These are phyloP conservation scores for Vigna nakashimae DNA, from an alignment of 306 rosid species.

Conservation along the genomic window DNA sequence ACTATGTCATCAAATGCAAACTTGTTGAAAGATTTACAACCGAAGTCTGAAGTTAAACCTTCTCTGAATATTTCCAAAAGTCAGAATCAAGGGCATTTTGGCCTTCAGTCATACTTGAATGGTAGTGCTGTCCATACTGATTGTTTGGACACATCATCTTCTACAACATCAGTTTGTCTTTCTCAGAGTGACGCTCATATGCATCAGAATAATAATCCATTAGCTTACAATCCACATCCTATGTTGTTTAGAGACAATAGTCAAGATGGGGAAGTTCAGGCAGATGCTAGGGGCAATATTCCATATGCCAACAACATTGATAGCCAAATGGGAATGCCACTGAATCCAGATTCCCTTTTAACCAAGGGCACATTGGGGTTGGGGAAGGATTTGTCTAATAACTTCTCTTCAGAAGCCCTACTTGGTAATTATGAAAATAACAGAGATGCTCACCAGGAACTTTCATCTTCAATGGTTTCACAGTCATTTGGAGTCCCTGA, in stretches of 20 bases:
- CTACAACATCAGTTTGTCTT: slow-evolving; percentile 86
- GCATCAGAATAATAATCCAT: slow-evolving; percentile 66
- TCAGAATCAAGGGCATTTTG: slow-evolving; percentile 71
- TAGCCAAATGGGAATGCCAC: slow-evolving; percentile 61
- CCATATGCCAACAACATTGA: slow-evolving; percentile 66
- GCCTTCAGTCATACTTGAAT: slow-evolving; percentile 62
- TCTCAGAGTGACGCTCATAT: slow-evolving; percentile 75
- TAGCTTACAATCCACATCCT: slow-evolving; percentile 76
- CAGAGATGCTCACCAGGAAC: slow-evolving; percentile 85
- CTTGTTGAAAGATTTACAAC: slow-evolving; percentile 67
- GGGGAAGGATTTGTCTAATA: slow-evolving; percentile 68
- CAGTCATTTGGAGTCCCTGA: slow-evolving; percentile 93
- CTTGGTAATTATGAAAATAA: slow-evolving; percentile 63
- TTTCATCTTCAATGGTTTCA: slow-evolving; percentile 89
- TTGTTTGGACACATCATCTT: slow-evolving; percentile 96
- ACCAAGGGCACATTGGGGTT: slow-evolving; percentile 65
- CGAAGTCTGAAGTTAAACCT: slow-evolving; percentile 76
- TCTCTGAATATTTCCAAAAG: slow-evolving; percentile 68
- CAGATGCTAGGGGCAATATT: slow-evolving; percentile 66
- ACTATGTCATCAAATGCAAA: slow-evolving; percentile 64
- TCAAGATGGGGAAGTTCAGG: slow-evolving; percentile 78
- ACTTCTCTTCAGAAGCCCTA: slow-evolving; percentile 68
- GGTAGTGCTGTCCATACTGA: slow-evolving; percentile 66
- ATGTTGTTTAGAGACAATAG: slow-evolving; percentile 71
- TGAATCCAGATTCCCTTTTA: slow-evolving; percentile 69